Base-by-base conservation (phyloP, 2,329 filamentous ascomycete genomes). In the Neonectria coccinea region DNA sequence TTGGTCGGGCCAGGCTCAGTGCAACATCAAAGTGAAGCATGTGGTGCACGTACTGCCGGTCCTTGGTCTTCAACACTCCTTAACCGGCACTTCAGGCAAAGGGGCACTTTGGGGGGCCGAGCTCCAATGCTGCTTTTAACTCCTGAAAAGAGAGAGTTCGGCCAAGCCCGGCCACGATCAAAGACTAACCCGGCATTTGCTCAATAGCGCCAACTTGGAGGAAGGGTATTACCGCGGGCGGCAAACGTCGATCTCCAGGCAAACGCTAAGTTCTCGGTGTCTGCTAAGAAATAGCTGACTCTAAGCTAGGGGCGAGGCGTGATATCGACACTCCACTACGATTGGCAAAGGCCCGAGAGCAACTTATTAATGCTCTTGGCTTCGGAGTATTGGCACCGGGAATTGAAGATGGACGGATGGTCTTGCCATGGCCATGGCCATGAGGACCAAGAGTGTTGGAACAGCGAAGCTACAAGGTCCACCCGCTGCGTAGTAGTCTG, bases 231-330 rank as follows among this genome's bases (percentile, higher is more conserved):
- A 65, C 69, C 71, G 70, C 67, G 69, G 65, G 68, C 71, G 71
- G 69, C 71, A 73, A 67, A 72, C 68, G 71, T 73, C 69, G 71
- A 73, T 73, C 71, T 65, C 64, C 60, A 67, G 62, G 62, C 56
- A 64, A 54, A 69, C 67, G 69, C 69, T 73, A 72, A 59, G 51
- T 51, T 22, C 33, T 47, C 42, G 56, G 56, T 42, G 60, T 52
- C 12, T 41, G 39, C 33, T 36, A 51, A 52, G 55, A 56, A 55
- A 50, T 58, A 59, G 45, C 45, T 64, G 61, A 59, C 58, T 64
- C 56, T 59, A 52, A 45, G 56, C 50, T 56, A 55, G 27, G 47
- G 55, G 61, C 56, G 56, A 51, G 44, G 51, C 61, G 44, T 44
- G 27, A 10, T 41, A 64, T 52, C 51, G 44, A 44, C 44, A 64